Conservation (phyloP, 768 basidiomycete genomes). For the Suillus subaureus region DNA sequence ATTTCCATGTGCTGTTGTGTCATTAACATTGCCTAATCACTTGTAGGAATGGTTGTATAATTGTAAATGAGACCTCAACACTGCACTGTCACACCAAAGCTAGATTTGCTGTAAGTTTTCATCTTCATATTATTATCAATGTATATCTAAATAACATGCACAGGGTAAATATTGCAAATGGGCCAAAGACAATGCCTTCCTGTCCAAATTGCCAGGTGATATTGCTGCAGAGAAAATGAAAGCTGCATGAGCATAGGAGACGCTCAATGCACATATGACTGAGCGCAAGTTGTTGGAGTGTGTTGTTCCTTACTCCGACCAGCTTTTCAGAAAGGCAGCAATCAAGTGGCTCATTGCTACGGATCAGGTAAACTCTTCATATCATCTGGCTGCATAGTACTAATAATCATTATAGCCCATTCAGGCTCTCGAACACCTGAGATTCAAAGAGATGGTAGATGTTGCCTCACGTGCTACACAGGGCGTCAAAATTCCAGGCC, state of each 20-base stretch:
- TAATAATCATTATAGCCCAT: too few relatives aligned
- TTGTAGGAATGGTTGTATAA: too few relatives aligned
- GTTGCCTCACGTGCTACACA: too few relatives aligned
- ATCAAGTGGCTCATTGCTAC: conserved; percentile 42
- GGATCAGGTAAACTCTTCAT: conserved; percentile 45
- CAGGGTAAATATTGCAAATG: conserved; percentile 29
- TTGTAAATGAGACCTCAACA: not conserved
- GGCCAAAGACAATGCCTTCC: conserved; percentile 27
- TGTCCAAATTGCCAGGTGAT: conserved; percentile 33
- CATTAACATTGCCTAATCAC: too few relatives aligned
- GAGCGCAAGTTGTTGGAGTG: conserved; percentile 17
- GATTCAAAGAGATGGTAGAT: not conserved
- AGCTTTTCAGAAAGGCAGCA: conserved; percentile 17
- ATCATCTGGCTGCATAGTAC: too few relatives aligned
- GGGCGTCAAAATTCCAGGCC: too few relatives aligned
- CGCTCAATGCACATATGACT: conserved; percentile 29
- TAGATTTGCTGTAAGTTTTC: too few relatives aligned
- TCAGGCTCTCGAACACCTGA: conserved; percentile 17
- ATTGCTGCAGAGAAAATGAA: conserved; percentile 20
- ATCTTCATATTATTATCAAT: too few relatives aligned
- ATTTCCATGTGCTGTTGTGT: too few relatives aligned
- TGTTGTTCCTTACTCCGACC: conserved; percentile 33
- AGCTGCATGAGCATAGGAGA: conserved; percentile 14
- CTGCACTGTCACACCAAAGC: not conserved
- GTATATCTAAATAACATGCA: too few relatives aligned